Conservation (phyloP, 2,329 filamentous ascomycete genomes). For the Penicillium freii region DNA sequence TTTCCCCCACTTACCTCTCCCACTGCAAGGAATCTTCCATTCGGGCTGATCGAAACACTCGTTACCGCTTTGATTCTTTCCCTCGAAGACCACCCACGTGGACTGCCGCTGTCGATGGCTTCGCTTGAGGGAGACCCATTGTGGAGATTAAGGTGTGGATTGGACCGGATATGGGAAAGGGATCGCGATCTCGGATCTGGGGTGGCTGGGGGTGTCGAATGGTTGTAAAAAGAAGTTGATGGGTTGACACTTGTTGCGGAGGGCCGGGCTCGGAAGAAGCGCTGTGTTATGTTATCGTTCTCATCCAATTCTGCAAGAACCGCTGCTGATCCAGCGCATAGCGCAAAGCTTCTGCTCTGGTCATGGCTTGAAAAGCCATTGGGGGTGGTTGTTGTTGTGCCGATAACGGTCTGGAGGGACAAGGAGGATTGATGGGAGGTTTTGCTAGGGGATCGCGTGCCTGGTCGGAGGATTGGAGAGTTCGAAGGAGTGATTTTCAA, state of each 20-base stretch:
- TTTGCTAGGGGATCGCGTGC: slow-evolving; percentile 62
- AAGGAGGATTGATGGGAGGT: slow-evolving; percentile 52
- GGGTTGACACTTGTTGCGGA: slow-evolving; percentile 65
- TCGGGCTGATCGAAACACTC: slow-evolving; percentile 81
- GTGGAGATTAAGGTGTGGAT: slow-evolving; percentile 42
- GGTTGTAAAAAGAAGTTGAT: slow-evolving; percentile 53
- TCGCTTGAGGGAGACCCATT: slow-evolving; percentile 51
- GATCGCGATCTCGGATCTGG: slow-evolving; percentile 58
- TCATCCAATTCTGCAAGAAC: slow-evolving; percentile 79
- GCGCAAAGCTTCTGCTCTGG: slow-evolving; percentile 71
- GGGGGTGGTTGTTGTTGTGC: slow-evolving; percentile 80
- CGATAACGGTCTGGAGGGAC: slow-evolving; percentile 79
- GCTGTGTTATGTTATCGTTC: slow-evolving; percentile 64
- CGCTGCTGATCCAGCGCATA: slow-evolving; percentile 90
- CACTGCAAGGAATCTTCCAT: slow-evolving; percentile 83
- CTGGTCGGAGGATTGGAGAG: slow-evolving; percentile 66
- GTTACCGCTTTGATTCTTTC: slow-evolving; percentile 94
- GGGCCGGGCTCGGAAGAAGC: slow-evolving; percentile 86
- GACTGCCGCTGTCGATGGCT: slow-evolving; percentile 57
- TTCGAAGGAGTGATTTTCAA: slow-evolving; percentile 73
- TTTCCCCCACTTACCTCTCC: slow-evolving; percentile 63
- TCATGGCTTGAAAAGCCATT: slow-evolving; percentile 82
- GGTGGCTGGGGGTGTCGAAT: slow-evolving; percentile 57
- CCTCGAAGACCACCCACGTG: slow-evolving; percentile 79
- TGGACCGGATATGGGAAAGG: slow-evolving; percentile 54